phyloP scores from a whole-genome alignment of 2,329 filamentous ascomycete genomes.

The Cladosporium sp. region DNA sequence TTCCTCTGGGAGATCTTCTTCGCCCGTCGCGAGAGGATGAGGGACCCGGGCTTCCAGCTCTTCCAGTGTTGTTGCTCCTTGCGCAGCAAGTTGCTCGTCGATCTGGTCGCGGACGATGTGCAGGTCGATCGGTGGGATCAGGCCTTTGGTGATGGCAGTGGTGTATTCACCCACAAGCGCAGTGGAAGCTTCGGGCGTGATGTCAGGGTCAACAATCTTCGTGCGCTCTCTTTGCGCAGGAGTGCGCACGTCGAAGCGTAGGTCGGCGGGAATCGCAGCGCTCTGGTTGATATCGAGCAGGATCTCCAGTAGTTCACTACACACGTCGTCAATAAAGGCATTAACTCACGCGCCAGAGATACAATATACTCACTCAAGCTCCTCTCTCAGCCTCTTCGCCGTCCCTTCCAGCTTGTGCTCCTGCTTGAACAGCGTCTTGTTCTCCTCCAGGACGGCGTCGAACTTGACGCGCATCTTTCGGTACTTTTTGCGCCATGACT shows the following conservation, averaged over 20 bases:
- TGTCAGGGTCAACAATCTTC: constrained; percentile 30
- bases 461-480: constrained; percentile 83
- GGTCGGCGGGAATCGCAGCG: constrained; percentile 40
- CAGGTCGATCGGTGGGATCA: constrained; percentile 34
- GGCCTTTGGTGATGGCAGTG: constrained; percentile 35
- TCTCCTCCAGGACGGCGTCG: constrained; percentile 74
- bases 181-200: constrained; percentile 37
- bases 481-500: constrained; percentile 73
- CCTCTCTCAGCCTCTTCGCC: constrained; percentile 79
- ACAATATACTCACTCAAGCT: constrained; percentile 74
- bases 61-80: constrained; percentile 35
- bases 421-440: constrained; percentile 77
- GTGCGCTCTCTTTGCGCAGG: constrained; percentile 61
- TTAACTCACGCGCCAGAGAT: neutral
- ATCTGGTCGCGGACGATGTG: constrained; percentile 35
- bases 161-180: constrained; percentile 37
- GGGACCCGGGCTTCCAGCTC: constrained; percentile 44
- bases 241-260: constrained; percentile 63
- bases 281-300: constrained; percentile 87
- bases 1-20: constrained; percentile 36
- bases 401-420: constrained; percentile 79
- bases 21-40: constrained; percentile 34
- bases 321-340: constrained; percentile 20
- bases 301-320: constrained; percentile 81
- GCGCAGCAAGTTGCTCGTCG: constrained; percentile 33